phyloP scores from a whole-genome alignment of 2,329 filamentous ascomycete genomes.

The Magnaporthiopsis incrustans region DNA sequence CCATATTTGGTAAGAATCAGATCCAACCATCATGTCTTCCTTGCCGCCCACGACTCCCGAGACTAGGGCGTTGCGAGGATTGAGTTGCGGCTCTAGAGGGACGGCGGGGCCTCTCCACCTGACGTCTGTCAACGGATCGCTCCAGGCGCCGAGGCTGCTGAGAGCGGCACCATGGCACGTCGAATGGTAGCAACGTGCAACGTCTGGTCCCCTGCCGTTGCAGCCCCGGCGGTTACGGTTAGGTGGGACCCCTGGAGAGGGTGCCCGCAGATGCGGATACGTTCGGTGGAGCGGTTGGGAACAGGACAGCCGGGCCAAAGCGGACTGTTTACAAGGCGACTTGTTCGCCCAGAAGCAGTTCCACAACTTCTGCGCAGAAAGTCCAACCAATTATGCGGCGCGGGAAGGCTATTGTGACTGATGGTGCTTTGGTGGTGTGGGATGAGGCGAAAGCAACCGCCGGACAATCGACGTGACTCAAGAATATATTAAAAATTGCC shows the following conservation, averaged over 20 bases:
- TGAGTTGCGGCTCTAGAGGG: not conserved
- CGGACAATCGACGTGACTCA: not conserved
- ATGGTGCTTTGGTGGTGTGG: not conserved
- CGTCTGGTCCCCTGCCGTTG: no score
- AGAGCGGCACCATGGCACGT: not conserved
- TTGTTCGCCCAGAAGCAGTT: not conserved
- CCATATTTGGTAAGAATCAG: not conserved
- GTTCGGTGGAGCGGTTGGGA: not conserved
- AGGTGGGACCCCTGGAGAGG: not conserved
- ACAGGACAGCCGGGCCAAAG: not conserved
- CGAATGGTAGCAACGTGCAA: not conserved
- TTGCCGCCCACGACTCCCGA: not conserved
- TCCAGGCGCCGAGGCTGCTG: not conserved
- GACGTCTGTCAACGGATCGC: not conserved
- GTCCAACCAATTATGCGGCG: not conserved
- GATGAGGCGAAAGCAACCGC: not conserved
- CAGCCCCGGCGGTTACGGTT: not conserved
- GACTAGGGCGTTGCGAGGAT: not conserved
- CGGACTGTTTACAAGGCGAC: not conserved
- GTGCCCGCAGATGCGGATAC: not conserved
- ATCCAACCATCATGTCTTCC: not conserved
- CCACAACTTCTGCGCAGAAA: not conserved
- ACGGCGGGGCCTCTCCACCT: not conserved
- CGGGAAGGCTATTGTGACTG: not conserved
- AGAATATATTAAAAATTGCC: not conserved